Conservation (phyloP, 306 rosid genomes). For the Gillenia trifoliata region DNA sequence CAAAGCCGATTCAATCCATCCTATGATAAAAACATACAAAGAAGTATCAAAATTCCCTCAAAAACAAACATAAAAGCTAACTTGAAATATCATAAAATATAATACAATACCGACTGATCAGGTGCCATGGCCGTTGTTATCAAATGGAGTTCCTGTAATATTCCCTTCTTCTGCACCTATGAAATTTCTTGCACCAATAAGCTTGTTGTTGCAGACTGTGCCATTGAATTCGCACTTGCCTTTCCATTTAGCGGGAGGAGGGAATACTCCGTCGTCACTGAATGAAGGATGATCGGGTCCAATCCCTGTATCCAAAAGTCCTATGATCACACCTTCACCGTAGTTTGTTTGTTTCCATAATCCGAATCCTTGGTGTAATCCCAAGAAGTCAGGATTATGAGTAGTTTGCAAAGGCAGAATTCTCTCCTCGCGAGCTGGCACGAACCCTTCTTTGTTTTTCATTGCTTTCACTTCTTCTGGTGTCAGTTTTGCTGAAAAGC, state of each 20-base stretch:
- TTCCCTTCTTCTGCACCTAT: not conserved
- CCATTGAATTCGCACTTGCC: slow-evolving; percentile 54
- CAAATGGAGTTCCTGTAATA: slow-evolving; percentile 29
- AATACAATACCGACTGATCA: too few relatives aligned
- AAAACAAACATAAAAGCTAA: too few relatives aligned
- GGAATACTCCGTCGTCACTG: slow-evolving; percentile 44
- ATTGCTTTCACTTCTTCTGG: slow-evolving; percentile 37
- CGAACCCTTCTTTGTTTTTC: slow-evolving; percentile 39
- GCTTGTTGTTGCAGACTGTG: slow-evolving; percentile 53
- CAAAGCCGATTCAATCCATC: too few relatives aligned
- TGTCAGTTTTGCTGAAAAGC: slow-evolving; percentile 65
- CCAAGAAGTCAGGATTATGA: slow-evolving; percentile 50
- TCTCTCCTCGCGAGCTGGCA: slow-evolving; percentile 40
- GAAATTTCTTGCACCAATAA: slow-evolving; percentile 59
- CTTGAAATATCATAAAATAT: too few relatives aligned
- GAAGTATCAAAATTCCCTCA: too few relatives aligned
- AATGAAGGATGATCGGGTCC: slow-evolving; percentile 60
- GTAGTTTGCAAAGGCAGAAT: slow-evolving; percentile 48
- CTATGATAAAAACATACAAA: too few relatives aligned
- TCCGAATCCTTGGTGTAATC: slow-evolving; percentile 40
- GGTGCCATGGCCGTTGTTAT: slow-evolving; percentile 52
- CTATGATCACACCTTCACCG: slow-evolving; percentile 67
- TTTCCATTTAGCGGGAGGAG: slow-evolving; percentile 71
- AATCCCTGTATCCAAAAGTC: slow-evolving; percentile 55
- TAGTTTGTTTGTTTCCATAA: slow-evolving; percentile 52